These are phyloP conservation scores for Botrytis medusae DNA, from an alignment of 2,329 filamentous ascomycete genomes.

Conservation along the genomic window DNA sequence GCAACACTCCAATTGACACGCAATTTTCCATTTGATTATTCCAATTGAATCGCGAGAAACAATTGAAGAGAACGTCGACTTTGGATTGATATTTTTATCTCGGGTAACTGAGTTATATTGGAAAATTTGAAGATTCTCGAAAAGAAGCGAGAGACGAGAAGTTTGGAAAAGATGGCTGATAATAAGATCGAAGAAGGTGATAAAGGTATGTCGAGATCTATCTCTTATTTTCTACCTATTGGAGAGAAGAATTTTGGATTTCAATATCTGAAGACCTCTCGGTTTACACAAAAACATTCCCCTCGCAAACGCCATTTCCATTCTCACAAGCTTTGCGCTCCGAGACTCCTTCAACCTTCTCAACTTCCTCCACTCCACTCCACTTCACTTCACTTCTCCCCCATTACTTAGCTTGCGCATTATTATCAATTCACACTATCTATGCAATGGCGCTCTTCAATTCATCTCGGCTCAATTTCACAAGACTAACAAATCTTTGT, in stretches of 20 bases:
- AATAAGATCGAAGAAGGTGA: slow-evolving; percentile 51
- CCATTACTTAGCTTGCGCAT: not conserved
- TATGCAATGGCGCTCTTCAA: not conserved
- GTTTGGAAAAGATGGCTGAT: slow-evolving; percentile 43
- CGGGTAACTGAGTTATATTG: not conserved
- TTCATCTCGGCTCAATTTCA: not conserved
- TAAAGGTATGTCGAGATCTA: slow-evolving; percentile 44
- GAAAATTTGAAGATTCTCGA: too few relatives aligned
- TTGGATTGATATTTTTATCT: not conserved
- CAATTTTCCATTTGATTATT: slow-evolving; percentile 24
- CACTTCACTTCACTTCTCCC: not conserved
- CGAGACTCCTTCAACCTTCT: not conserved
- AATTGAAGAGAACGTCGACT: not conserved
- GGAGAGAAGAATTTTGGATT: not conserved
- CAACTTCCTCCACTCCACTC: not conserved
- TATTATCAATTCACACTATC: not conserved
- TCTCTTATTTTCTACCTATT: not conserved
- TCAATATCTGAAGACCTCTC: not conserved
- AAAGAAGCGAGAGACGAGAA: not conserved
- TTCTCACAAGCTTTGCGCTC: not conserved
- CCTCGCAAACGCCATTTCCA: not conserved
- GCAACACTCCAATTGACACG: slow-evolving; percentile 32
- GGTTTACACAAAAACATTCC: not conserved
- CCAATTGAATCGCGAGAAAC: slow-evolving; percentile 26
- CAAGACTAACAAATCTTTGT: not conserved